These are phyloP conservation scores for Juncus inflexus DNA, from an alignment of 176 grass and related monocot genomes.

Conservation along the genomic window DNA sequence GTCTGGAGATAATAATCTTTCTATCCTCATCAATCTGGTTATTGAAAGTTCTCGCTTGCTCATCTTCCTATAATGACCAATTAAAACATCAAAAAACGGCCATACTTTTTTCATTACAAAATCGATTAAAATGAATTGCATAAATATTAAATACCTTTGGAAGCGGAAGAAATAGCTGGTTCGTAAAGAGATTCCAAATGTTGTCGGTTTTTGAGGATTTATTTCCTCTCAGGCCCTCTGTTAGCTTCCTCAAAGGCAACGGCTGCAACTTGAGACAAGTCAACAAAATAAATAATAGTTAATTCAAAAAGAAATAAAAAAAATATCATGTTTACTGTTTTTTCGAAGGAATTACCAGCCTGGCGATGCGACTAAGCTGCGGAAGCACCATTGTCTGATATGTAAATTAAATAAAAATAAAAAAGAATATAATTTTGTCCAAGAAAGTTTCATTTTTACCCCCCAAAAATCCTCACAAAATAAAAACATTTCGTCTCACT, in stretches of 20 bases:
- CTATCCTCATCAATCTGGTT: slow-evolving; percentile 91
- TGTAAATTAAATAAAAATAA: too few species aligned
- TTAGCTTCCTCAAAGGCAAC: slow-evolving; percentile 57
- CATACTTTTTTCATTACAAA: too few species aligned
- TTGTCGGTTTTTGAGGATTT: slow-evolving; percentile 47
- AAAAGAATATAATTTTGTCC: too few species aligned
- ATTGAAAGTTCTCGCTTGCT: slow-evolving; percentile 63
- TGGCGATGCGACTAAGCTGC: slow-evolving; percentile 34
- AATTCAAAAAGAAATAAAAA: neutral
- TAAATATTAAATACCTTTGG: slow-evolving; percentile 52
- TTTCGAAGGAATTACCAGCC: slow-evolving; percentile 32
- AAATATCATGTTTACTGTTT: slow-evolving; percentile 9
- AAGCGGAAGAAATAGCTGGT: slow-evolving; percentile 60
- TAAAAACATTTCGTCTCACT: neutral
- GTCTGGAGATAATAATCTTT: slow-evolving; percentile 87
- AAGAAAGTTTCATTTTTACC: too few species aligned
- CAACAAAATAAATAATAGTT: slow-evolving; percentile 18
- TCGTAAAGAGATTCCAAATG: slow-evolving; percentile 72
- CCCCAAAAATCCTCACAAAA: too few species aligned
- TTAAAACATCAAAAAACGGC: neutral
- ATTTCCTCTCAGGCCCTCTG: slow-evolving; percentile 50
- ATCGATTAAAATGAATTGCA: neutral
- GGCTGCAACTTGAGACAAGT: slow-evolving; percentile 33
- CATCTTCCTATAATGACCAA: slow-evolving; percentile 54
- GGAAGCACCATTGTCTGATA: slow-evolving; percentile 43